A percentile compares a stretch with the other conserved stretches of the same genome.
phyloP scores from a whole-genome alignment of 148 eudicot species.

The Cornus florida region DNA sequence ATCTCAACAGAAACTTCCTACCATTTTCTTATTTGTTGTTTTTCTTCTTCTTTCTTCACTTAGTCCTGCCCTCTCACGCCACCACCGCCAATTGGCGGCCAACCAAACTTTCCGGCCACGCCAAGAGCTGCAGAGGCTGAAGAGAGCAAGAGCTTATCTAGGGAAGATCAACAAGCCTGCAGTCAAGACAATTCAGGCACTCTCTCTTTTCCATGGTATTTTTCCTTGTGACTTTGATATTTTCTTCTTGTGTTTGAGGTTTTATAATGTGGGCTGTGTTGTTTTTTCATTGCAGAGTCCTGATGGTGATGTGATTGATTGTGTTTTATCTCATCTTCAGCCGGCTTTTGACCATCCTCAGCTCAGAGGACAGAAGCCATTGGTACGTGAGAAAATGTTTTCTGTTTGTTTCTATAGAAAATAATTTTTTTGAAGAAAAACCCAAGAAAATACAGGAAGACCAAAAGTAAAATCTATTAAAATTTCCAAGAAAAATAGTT shows the following conservation, averaged over 20 bases:
- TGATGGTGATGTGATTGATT: slow-evolving; percentile 94
- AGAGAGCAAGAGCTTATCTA: slow-evolving; percentile 58
- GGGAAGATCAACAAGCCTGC: slow-evolving; percentile 84
- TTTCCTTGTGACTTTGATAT: not conserved
- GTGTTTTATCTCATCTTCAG: slow-evolving; percentile 85
- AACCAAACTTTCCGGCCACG: slow-evolving; percentile 65
- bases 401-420: slow-evolving; percentile 4
- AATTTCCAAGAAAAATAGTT: too few relatives aligned
- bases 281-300: slow-evolving; percentile 59
- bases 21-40: slow-evolving; percentile 45
- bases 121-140: slow-evolving; percentile 56
- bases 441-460: too few relatives aligned
- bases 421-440: not conserved
- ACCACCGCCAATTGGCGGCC: not conserved
- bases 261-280: slow-evolving; percentile 11
- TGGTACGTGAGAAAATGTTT: slow-evolving; percentile 35
- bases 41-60: slow-evolving; percentile 38
- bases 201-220: not conserved
- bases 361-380: slow-evolving; percentile 82
- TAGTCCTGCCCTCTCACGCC: slow-evolving; percentile 26
- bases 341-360: slow-evolving; percentile 97
- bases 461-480: too few relatives aligned
- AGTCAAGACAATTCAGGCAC: slow-evolving; percentile 83
- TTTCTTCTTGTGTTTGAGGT: slow-evolving; percentile 1
- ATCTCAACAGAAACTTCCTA: slow-evolving; percentile 17